A percentile compares a stretch with the other conserved stretches of the same genome.
Evolutionary conservation across 148 eudicot species (phyloP).

Genomic region (Selenicereus undatus): DNA sequence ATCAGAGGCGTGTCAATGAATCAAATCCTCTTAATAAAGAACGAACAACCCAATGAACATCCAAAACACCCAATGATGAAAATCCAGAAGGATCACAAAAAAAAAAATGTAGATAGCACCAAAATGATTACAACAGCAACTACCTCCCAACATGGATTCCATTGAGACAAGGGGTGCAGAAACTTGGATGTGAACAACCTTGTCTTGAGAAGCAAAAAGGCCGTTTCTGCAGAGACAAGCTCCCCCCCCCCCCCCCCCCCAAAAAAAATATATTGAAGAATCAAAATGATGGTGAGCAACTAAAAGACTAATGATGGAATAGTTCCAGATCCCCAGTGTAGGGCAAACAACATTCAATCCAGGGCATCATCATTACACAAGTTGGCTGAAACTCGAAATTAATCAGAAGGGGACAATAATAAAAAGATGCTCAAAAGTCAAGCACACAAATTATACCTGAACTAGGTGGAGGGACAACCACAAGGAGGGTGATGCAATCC

Average conservation of each 20-base stretch:
- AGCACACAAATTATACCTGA: slow-evolving; percentile 44
- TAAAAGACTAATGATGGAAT: neutral
- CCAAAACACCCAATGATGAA: neutral
- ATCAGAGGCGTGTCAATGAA: neutral
- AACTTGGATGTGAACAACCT: neutral
- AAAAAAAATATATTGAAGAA: neutral
- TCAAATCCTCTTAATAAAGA: neutral
- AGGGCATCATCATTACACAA: neutral
- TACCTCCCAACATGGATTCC: neutral
- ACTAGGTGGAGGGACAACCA: slow-evolving; percentile 66
- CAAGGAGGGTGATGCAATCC: slow-evolving; percentile 79
- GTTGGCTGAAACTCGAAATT: neutral
- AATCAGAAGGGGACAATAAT: neutral
- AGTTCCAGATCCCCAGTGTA: neutral
- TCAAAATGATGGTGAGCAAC: neutral
- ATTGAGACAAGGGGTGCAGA: neutral
- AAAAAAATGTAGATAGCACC: neutral
- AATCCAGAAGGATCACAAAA: neutral
- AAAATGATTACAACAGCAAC: neutral
- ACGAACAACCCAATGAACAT: neutral
- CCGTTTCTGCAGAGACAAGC: neutral
- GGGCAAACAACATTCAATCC: neutral
- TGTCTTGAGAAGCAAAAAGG: neutral
- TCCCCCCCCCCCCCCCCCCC: no score
- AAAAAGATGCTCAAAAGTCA: neutral